Base-by-base conservation (phyloP, 2,329 filamentous ascomycete species). In the Paraconiothyrium sp. region DNA sequence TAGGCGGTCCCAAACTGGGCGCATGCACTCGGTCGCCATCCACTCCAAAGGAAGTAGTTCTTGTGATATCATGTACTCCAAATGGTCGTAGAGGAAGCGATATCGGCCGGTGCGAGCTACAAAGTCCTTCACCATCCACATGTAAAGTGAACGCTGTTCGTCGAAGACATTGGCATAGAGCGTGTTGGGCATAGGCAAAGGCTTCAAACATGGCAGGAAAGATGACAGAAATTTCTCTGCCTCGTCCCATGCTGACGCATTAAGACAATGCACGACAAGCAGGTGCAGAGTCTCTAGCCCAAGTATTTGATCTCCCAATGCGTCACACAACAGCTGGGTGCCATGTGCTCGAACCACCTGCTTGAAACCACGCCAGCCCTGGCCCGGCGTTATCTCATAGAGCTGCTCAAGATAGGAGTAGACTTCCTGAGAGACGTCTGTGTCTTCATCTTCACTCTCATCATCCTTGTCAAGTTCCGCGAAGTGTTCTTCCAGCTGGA, bases 341-440 rank as follows among this genome's bases (percentile, higher is more conserved):
- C 72, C 79, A 69, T 82, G 80, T 24, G 80, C 77, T 32, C 80
- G 69, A 4, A 81, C 78, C 1, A 81, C 74, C 27, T 80, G 73
- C 32, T 77, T 77, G 54, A 83, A 73, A 1, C 72, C 72, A 5
- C 72, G 67, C 79, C 80, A 82, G 22, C 77, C 79, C 30, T 73
- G 67, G 14, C 74, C 75, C 14, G 63, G 54, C 4, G 65, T 59
- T 32, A 75, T 71, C 51, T 78, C 78, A 55, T 80, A 76, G 3
- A 65, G 64, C 11, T 68, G 62, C 57, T 82, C 79, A 5, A 83
- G 70, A 20, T 82, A 73, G 13, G 72, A 68, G 61, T 82, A 82
- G 9, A 82, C 69, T 32, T 80, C 78, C 16, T 69, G 71, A 7
- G 72, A 68, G 8, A 78, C 63, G 52, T 82, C 80, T 4, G 72